Base-by-base conservation (phyloP, 352 stramenopile species). In the Globisporangium cylindrosporum region DNA sequence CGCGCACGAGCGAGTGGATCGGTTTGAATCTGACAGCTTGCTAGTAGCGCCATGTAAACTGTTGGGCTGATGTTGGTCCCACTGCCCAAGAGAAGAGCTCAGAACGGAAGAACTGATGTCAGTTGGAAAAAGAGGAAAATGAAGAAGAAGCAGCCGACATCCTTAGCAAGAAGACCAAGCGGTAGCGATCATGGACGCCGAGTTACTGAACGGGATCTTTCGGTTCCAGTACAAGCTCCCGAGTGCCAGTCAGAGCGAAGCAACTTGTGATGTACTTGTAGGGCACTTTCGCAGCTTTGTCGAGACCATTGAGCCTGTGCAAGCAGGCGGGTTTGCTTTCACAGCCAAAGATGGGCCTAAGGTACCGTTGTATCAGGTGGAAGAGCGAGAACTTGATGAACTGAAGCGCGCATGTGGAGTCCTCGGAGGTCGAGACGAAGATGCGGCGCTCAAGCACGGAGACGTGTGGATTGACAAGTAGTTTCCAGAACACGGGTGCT, bases 351-450 rank as follows among this genome's bases (percentile, higher is more conserved):
- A 29, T 53, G 25, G 15, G 2, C 53, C 6, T 6, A 9, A 20
- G 9, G 59, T 77, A 18, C 60, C 69, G 9, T 62, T 65, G 7
- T 64, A 62, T 4, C 22, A 7, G n/a, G 27, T 7, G 3, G 65
- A 73, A 22, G 72, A 82, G 58, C 12, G 77, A 1, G 43, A 81
- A 1, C 29, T 22, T 20, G 12, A 7, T 58, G 38, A 46, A 4
- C 46, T 84, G 34, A 59, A 66, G 34, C 46, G 72, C 54, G 63
- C 38, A 3, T 25, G 22, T 14, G 22, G 7, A 24, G 24, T 63
- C 9, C 58, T 63, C 1, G 29, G 10, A 6, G 15, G 43, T 22
- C 12, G 4, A 2, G 24, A 14, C 5, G 27, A 14, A 27, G 51
- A 4, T 55, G 5, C 20, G 20, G 34, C 36, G 0, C 18, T 10